Evolutionary conservation across 345 rosid genomes (phyloP), one percentile per base, ranked within the genome.

Genomic region (Pistacia integerrima): DNA sequence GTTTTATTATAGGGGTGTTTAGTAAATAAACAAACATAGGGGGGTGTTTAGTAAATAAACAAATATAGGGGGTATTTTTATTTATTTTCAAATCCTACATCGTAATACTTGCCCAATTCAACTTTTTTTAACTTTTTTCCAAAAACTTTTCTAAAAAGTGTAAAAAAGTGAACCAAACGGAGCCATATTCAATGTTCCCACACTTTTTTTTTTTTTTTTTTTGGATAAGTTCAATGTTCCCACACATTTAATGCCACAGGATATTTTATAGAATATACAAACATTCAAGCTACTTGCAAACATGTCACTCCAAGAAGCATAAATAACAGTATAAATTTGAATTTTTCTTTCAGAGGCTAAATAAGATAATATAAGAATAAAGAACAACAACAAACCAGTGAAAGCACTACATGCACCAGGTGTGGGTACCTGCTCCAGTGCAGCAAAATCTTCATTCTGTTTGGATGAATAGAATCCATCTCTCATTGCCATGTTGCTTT

Each of bases 361-460:
- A 11, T 6, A 18, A 67, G 48, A 63, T 54, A n/a, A 58, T 51
- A 36, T 13, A 36, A 49, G 14, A 67, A 17, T 61, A 59, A 66
- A 14, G 14, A 25, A 72, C 33, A 64, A 63, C 59, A n/a, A 69
- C 60, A 61, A 51, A 56, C 25, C 36, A 33, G 44, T 14, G 13
- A 58, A 36, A 36, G 59, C 5, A 35, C 30, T 51, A 41, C 44
- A 59, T 28, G 20, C 22, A 57, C 12, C 60, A 70, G 61, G 61
- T 51, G 55, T 66, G 46, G 60, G 17, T 78, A 97, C 99, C 96
- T 97, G 99, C 80, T 97, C 99, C 85, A 97, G 81, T 77, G 97
- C 88, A 80, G 89, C 71, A 86, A 97, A 92, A 87, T 94, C 98
- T 79, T 91, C 98, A 78, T 90, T 87, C 66, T 89, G 91, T 72